Conservation (phyloP, 1,139 yeast species). For the Saccharomyces hybrid region DNA sequence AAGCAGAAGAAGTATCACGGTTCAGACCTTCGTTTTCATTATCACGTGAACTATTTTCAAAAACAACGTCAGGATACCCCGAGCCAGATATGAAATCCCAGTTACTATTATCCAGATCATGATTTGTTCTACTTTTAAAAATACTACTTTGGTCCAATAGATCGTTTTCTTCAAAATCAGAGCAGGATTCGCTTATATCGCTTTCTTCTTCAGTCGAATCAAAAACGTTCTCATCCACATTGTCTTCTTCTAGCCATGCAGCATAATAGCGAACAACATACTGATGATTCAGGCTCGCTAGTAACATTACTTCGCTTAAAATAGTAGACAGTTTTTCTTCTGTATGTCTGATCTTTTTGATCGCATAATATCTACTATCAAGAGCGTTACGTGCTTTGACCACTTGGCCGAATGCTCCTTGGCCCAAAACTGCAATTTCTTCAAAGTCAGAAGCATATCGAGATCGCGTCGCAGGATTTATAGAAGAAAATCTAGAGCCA, state of each 20-base stretch:
- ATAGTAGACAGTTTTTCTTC: slow-evolving; percentile 73
- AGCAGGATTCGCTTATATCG: slow-evolving; percentile 11
- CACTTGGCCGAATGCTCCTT: slow-evolving; percentile 96
- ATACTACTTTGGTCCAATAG: slow-evolving; percentile 25
- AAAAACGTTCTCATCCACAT: slow-evolving; percentile 40
- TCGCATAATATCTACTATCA: slow-evolving; percentile 92
- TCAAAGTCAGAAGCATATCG: slow-evolving; percentile 81
- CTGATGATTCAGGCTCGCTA: slow-evolving; percentile 89
- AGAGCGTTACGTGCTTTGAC: slow-evolving; percentile 87
- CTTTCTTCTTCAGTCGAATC: slow-evolving; percentile 31
- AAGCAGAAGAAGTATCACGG: slow-evolving; percentile 1
- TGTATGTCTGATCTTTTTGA: slow-evolving; percentile 81
- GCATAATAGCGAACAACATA: slow-evolving; percentile 94
- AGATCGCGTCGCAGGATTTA: slow-evolving; percentile 35
- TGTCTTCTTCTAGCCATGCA: slow-evolving; percentile 87
- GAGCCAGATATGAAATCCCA: slow-evolving; percentile 65
- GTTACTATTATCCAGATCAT: slow-evolving; percentile 19
- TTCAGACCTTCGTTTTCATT: slow-evolving; percentile 9
- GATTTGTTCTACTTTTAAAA: slow-evolving; percentile 25
- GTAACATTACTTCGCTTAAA: slow-evolving; percentile 80
- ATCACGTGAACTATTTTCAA: slow-evolving; percentile 42
- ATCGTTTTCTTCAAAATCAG: slow-evolving; percentile 14
- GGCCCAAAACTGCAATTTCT: slow-evolving; percentile 84
- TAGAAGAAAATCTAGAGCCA: slow-evolving; percentile 33
- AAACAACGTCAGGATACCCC: slow-evolving; percentile 49